These are phyloP conservation scores for Cutaneotrichosporon cutaneum DNA, from an alignment of 1,284 basidiomycete genomes.

Conservation along the genomic window DNA sequence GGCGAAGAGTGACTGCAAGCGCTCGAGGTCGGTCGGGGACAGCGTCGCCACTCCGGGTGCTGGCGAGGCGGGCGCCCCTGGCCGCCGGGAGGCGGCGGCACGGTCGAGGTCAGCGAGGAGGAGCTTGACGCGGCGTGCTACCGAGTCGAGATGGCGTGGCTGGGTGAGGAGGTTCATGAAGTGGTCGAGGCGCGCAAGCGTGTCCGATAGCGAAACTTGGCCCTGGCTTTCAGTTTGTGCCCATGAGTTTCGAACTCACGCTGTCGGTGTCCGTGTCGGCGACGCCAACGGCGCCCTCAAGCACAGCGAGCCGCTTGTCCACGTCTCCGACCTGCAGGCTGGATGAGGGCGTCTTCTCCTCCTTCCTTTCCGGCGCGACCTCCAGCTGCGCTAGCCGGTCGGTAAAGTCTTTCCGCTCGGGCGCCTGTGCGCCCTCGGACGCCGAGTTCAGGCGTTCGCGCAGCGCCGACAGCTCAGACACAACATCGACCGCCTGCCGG, in stretches of 20 bases:
- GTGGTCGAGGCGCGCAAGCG: conserved; percentile 76
- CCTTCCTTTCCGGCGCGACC: not conserved
- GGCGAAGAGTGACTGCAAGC: conserved; percentile 61
- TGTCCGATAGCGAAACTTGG: conserved; percentile 57
- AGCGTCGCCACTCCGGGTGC: conserved; percentile 40
- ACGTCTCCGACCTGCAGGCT: conserved; percentile 6
- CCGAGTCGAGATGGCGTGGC: conserved; percentile 94
- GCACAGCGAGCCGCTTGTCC: conserved; percentile 71
- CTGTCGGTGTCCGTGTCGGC: not conserved
- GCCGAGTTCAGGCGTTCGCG: conserved; percentile 31
- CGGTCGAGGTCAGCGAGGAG: conserved; percentile 90
- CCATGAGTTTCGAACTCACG: not conserved
- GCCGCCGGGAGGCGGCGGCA: conserved; percentile 58
- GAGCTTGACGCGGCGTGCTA: conserved; percentile 88
- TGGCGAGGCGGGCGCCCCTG: not conserved
- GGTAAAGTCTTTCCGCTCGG: not conserved
- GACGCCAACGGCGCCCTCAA: conserved; percentile 74
- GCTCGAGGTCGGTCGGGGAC: conserved; percentile 60
- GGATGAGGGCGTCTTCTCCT: not conserved
- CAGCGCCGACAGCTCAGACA: conserved; percentile 37
- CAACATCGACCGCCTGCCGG: conserved; percentile 35
- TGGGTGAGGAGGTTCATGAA: conserved; percentile 79
- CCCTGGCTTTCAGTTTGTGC: conserved; percentile 17
- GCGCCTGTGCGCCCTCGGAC: not conserved
- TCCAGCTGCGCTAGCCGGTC: conserved; percentile 3